These are phyloP conservation scores for Hypoxylon cercidicola DNA, from an alignment of 495 filamentous ascomycete genomes.

Conservation along the genomic window DNA sequence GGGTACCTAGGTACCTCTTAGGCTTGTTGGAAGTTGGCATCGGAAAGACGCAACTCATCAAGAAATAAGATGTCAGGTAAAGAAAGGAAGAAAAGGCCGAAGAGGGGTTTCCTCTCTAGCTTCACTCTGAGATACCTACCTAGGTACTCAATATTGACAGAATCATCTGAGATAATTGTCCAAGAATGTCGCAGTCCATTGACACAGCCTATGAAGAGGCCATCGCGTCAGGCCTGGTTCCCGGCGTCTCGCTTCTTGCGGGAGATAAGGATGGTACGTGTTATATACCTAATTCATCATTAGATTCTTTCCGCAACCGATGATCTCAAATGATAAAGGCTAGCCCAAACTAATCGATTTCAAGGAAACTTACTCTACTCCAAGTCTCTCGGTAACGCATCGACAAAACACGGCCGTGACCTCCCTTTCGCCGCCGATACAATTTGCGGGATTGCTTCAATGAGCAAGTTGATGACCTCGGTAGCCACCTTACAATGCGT, in stretches of 20 bases:
- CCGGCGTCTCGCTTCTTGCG: conserved; percentile 31
- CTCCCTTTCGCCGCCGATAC: conserved; percentile 56
- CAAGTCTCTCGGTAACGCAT: conserved; percentile 31
- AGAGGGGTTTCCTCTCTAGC: too few relatives aligned
- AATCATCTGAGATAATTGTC: too few relatives aligned
- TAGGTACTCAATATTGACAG: too few relatives aligned
- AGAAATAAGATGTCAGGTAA: too few relatives aligned
- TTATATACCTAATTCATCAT: neutral
- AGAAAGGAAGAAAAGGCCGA: too few relatives aligned
- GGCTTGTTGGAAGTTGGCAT: too few relatives aligned
- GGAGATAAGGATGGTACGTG: conserved; percentile 33
- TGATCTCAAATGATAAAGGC: neutral
- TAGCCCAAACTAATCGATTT: neutral
- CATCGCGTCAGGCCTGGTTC: conserved; percentile 34
- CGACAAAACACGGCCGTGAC: conserved; percentile 21
- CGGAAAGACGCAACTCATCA: too few relatives aligned
- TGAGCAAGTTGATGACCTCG: conserved; percentile 65
- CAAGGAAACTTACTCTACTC: conserved; percentile 35
- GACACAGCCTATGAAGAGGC: conserved; percentile 37
- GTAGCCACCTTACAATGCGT: conserved; percentile 62
- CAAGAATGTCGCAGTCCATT: conserved; percentile 24
- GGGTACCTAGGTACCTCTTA: too few relatives aligned
- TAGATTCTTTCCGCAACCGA: neutral
- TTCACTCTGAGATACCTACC: too few relatives aligned
- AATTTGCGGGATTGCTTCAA: conserved; percentile 62